A percentile compares a stretch with the other conserved stretches of the same genome.
These are phyloP conservation scores for Bonnemaisonia californica DNA, from an alignment of 31 red algal species.

Conservation along the genomic window DNA sequence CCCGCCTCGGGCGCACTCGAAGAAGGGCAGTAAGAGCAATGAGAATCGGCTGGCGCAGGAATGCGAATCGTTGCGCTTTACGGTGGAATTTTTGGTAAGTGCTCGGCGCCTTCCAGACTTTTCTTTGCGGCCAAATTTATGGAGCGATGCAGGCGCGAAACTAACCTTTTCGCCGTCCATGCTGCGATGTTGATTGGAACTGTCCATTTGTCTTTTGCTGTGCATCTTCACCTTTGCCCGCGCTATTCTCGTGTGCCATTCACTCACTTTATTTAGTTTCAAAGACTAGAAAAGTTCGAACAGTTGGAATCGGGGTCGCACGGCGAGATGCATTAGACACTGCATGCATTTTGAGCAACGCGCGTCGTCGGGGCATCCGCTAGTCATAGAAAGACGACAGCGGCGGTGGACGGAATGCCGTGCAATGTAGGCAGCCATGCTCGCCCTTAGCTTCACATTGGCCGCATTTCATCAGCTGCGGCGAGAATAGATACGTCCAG, in stretches of 20 bases:
- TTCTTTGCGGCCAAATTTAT: background rate
- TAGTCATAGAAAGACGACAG: slow-evolving; percentile 45
- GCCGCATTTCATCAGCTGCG: slow-evolving; percentile 46
- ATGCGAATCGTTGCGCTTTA: slow-evolving; percentile 49
- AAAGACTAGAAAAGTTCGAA: slow-evolving; percentile 60
- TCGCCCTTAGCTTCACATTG: slow-evolving; percentile 41
- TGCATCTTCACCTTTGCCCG: background rate
- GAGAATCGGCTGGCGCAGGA: slow-evolving; percentile 39
- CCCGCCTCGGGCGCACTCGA: slow-evolving; percentile 10
- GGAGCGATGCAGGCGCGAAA: background rate
- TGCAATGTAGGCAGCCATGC: slow-evolving; percentile 52
- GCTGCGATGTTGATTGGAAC: background rate
- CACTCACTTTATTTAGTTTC: slow-evolving; percentile 19
- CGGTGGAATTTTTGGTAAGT: slow-evolving; percentile 67
- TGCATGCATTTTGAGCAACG: background rate
- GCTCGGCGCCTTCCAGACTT: background rate
- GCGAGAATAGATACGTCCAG: slow-evolving; percentile 42
- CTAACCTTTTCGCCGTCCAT: too few relatives aligned
- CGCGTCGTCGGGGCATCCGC: background rate
- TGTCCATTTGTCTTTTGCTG: slow-evolving; percentile 10
- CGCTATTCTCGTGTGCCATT: background rate
- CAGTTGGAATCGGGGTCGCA: background rate
- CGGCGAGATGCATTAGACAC: slow-evolving; percentile 12
- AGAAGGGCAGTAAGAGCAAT: slow-evolving; percentile 1
- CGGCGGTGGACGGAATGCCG: slow-evolving; percentile 50